Evolutionary conservation across 2,329 filamentous ascomycete species (phyloP), one percentile per base, ranked within the genome.

Genomic region (Sporothrix globosa): DNA sequence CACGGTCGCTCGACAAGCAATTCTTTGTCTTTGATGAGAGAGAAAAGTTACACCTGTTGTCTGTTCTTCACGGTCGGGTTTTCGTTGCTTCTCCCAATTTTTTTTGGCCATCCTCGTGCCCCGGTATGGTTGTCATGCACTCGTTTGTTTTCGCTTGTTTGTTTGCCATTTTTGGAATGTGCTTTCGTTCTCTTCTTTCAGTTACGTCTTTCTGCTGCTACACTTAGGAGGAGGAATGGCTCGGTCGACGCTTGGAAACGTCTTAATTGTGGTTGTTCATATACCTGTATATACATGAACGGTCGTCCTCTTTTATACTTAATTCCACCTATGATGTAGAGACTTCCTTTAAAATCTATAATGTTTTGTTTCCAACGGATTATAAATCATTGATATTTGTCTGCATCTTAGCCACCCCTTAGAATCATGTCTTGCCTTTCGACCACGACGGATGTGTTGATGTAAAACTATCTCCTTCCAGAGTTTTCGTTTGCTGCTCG

Each of bases 231-330:
- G 44, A 63, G 27, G 21, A 48, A 63, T 30, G 11, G 41, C 4
- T 48, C 52, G 34, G 19, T 56, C 52, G 50, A 68, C 52, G 39
- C 21, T 58, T 48, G 39, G 21, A 68, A 48, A 56, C 39, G 52
- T 68, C 34, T 68, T 68, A 48, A 58, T 68, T 24, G 65, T 56
- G 52, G 52, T 13, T 53, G 54, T 17, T 41, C 30, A 53, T 41
- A 41, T 46, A 54, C 13, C 30, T 53, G 56, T 69, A 53, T 63
- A 61, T 69, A 63, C 27, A 24, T 10, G 19, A 41, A 39, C 52
- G 21, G 34, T 52, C 9, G 10, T 50, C 34, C 50, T 34, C 4
- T 48, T 48, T 10, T 19, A 30, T 34, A 14, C 50, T 27, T 50
- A 50, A 30, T n/a, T 48, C 41, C 44, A 14, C n/a, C 58, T 63